A percentile compares a stretch with the other conserved stretches of the same genome.
phyloP scores from a whole-genome alignment of 2,329 filamentous ascomycete genomes.

The Cladosporium austrohemisphaericum region DNA sequence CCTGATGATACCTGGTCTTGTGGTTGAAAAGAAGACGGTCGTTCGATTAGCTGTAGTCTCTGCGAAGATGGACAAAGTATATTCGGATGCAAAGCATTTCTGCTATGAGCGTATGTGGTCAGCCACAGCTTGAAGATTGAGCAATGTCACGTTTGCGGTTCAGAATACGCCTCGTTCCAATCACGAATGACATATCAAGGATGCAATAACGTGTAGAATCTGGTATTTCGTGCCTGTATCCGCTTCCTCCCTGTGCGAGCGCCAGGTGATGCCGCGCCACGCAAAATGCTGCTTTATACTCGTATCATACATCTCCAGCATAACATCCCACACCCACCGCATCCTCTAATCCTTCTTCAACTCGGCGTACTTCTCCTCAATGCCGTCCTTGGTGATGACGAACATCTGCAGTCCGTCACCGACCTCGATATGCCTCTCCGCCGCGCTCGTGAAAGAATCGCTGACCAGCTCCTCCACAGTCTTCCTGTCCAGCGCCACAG shows the following conservation, averaged over 20 bases:
- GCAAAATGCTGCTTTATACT: neutral
- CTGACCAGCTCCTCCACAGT: conserved; percentile 85
- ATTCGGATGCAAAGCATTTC: no score
- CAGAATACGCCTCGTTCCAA: no score
- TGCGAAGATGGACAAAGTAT: neutral
- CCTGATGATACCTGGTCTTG: no score
- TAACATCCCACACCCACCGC: neutral
- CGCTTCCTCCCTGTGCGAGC: neutral
- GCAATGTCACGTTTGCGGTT: no score
- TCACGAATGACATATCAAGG: no score
- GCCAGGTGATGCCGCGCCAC: neutral
- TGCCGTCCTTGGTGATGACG: conserved; percentile 81
- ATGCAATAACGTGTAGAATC: neutral
- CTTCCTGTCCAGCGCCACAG: conserved; percentile 64
- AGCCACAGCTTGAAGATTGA: no score
- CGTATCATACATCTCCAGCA: conserved; percentile 7
- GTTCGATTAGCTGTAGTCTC: neutral
- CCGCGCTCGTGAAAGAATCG: conserved; percentile 96
- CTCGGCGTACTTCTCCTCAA: conserved; percentile 77
- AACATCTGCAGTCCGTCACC: conserved; percentile 95
- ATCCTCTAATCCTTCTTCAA: conserved; percentile 86
- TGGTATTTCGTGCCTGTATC: conserved; percentile 6
- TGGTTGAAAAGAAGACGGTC: neutral
- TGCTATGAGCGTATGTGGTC: neutral
- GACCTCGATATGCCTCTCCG: conserved; percentile 98